phyloP scores from a whole-genome alignment of 140 eudicot species.

The Stevia rebaudiana region DNA sequence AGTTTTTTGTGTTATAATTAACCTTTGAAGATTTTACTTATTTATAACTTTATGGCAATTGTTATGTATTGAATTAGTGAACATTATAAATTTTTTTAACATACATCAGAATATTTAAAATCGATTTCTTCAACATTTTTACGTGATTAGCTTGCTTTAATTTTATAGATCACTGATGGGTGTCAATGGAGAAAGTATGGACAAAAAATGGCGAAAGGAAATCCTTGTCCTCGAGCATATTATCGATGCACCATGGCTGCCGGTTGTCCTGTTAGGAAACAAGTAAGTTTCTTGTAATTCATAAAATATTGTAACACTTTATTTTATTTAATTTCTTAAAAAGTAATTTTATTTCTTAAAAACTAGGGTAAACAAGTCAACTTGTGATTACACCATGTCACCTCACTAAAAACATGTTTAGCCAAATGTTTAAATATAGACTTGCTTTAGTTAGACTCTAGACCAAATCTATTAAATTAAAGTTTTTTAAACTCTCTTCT shows the following conservation, averaged over 20 bases:
- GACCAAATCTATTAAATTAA: no score
- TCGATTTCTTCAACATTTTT: neutral
- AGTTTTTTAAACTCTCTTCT: no score
- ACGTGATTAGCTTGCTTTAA: slow-evolving; percentile 1
- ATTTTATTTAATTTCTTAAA: no score
- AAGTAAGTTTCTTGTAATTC: slow-evolving; percentile 32
- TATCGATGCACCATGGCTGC: slow-evolving; percentile 86
- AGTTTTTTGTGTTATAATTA: neutral
- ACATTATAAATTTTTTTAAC: neutral
- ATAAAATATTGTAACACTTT: no score
- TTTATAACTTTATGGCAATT: neutral
- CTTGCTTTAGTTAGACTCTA: no score
- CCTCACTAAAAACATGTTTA: no score
- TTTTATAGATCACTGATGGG: slow-evolving; percentile 70
- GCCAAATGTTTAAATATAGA: no score
- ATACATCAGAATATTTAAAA: neutral
- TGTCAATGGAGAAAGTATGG: slow-evolving; percentile 96
- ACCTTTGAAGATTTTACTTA: neutral
- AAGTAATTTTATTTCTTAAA: no score
- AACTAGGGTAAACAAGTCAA: no score
- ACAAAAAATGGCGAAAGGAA: slow-evolving; percentile 88
- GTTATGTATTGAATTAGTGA: neutral
- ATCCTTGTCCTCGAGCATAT: slow-evolving; percentile 87
- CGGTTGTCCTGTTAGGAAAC: slow-evolving; percentile 84
- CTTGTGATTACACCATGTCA: no score